A percentile compares a stretch with the other conserved stretches of the same genome.
These are phyloP conservation scores for Diplocarpon mali DNA, from an alignment of 2,329 filamentous ascomycete species.

Conservation along the genomic window DNA sequence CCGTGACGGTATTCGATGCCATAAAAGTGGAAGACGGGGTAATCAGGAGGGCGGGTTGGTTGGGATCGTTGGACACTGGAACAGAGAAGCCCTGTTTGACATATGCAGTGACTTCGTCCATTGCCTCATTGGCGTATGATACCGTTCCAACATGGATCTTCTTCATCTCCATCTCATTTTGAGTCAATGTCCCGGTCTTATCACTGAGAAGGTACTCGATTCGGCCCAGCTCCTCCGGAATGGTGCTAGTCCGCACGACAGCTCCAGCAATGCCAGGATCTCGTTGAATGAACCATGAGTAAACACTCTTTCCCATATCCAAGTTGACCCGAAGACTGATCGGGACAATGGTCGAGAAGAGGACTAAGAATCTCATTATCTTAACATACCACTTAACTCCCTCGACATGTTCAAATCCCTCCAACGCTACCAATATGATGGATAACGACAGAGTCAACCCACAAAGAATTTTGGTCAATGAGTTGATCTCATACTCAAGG, in stretches of 20 bases:
- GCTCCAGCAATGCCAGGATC: slow-evolving; percentile 85
- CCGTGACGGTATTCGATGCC: slow-evolving; percentile 44
- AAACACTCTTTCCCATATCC: slow-evolving; percentile 93
- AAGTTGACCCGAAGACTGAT: slow-evolving; percentile 94
- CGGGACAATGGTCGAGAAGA: slow-evolving; percentile 98
- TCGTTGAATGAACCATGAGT: slow-evolving; percentile 88
- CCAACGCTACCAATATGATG: slow-evolving; percentile 74
- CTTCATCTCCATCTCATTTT: slow-evolving; percentile 98
- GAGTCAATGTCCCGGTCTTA: slow-evolving; percentile 95
- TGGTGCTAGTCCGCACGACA: slow-evolving; percentile 91
- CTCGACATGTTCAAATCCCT: slow-evolving; percentile 62
- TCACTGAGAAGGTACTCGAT: slow-evolving; percentile 96
- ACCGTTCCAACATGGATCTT: slow-evolving; percentile 98
- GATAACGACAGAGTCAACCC: slow-evolving; percentile 78
- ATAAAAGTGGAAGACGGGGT: slow-evolving; percentile 65
- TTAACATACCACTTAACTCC: slow-evolving; percentile 82
- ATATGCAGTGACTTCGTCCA: slow-evolving; percentile 90
- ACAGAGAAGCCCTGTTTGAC: slow-evolving; percentile 71
- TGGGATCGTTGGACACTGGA: slow-evolving; percentile 34
- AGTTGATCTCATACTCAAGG: slow-evolving; percentile 93
- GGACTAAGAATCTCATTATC: slow-evolving; percentile 93
- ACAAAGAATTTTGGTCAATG: slow-evolving; percentile 90
- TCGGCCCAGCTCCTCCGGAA: slow-evolving; percentile 87
- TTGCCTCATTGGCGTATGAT: slow-evolving; percentile 95
- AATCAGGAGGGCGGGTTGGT: slow-evolving; percentile 43